Evolutionary conservation across 2,329 filamentous ascomycete genomes (phyloP).

Genomic region (Colletotrichum sp.): DNA sequence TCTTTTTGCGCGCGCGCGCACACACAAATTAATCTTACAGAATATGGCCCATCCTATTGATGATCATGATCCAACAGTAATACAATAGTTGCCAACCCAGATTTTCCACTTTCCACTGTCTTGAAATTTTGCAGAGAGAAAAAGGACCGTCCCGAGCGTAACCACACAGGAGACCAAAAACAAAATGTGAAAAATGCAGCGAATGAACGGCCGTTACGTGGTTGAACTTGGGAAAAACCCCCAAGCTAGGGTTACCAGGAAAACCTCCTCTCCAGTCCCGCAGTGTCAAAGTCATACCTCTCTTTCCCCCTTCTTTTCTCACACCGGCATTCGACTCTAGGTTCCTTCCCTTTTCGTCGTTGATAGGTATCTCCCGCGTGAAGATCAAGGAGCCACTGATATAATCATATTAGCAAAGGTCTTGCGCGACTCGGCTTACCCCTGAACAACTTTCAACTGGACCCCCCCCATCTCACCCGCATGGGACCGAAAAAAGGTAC

Average conservation of each 20-base stretch:
- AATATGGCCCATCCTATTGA: background rate
- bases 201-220: constrained; percentile 21
- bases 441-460: background rate
- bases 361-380: background rate
- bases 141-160: background rate
- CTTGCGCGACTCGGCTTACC: background rate
- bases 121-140: background rate
- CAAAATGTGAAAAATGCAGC: background rate
- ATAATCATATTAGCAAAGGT: constrained; percentile 9
- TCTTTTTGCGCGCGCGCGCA: background rate
- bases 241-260: constrained; percentile 6
- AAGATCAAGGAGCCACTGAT: constrained; percentile 5
- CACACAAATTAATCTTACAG: constrained; percentile 6
- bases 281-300: background rate
- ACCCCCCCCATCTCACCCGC: background rate
- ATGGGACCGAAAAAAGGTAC: background rate
- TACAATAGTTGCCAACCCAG: background rate
- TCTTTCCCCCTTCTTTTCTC: background rate
- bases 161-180: background rate
- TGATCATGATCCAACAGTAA: background rate
- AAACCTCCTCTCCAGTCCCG: constrained; percentile 14
- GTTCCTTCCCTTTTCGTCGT: background rate
- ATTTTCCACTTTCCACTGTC: background rate
- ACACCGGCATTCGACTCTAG: background rate
- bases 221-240: constrained; percentile 13